Base-by-base conservation (phyloP, 73 alveolate genomes). In the Blepharisma japonicum region DNA sequence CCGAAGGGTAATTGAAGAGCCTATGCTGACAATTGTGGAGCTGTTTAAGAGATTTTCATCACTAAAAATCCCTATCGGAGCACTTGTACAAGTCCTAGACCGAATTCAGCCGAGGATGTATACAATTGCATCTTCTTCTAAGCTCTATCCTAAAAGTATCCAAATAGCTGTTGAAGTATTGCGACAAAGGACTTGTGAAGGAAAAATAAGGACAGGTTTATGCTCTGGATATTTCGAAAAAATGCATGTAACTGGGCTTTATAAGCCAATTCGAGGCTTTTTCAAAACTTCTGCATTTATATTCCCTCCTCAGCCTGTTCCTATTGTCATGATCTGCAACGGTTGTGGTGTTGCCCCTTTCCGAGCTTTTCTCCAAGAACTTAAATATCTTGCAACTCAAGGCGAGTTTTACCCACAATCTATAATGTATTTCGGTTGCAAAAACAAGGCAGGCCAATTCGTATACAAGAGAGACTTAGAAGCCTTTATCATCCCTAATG, bases 301-400 rank as follows among this genome's bases (percentile, higher is more conserved):
- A 53, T 53, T 53, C 23, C 67, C 67, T 14, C 23, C 67, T 14
- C n/a, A 11, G 23, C 67, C 67, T 53, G n/a, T 20, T 53, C n/a
- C 23, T 14, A 53, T 53, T 20, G 27, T 14, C 23, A 53, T 53
- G 67, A 53, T 53, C 67, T 53, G 67, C 4, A 53, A 53, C 4
- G 23, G 67, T 2, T 61, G 74, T 5, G 74, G 74, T 18, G 23
- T 61, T 25, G 74, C 74, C 14, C 50, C 74, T 18, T 61, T 61
- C 47, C 14, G 47, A 61, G 74, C 47, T 53, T 53, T 53, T 20
- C 23, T 53, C n/a, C 23, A 14, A 53, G 67, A 53, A 4, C n/a
- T 53, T 14, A 14, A 11, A 14, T 11, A 53, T 14, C 23, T 53
- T 14, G 67, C 23, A 14, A 53, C 23, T 11, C 27, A 11, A 14